Conservation (phyloP, 179 eudicot genomes). For the Beta corolliflora region DNA sequence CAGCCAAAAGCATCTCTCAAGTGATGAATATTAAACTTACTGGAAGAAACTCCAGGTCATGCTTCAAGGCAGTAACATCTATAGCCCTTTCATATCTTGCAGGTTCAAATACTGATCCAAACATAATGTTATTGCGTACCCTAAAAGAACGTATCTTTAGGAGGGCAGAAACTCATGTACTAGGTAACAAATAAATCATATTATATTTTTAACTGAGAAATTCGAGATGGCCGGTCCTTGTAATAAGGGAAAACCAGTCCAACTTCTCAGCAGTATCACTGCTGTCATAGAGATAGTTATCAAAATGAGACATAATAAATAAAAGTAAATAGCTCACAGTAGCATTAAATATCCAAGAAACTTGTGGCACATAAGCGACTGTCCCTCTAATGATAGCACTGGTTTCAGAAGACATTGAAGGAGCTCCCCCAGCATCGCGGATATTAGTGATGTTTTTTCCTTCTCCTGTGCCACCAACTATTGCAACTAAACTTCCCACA, state of each 20-base stretch:
- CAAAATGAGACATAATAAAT: not conserved
- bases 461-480: conserved; percentile 96
- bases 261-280: not conserved
- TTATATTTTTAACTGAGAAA: not conserved
- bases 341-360: conserved; percentile 98
- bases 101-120: conserved; percentile 69
- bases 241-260: not conserved
- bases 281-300: not conserved
- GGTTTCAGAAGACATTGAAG: conserved; percentile 60
- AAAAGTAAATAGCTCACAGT: conserved; percentile 60
- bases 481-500: conserved; percentile 81
- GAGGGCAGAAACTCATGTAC: not conserved
- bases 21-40: conserved; percentile 41
- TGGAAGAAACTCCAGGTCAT: conserved; percentile 81
- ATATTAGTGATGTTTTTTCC: conserved; percentile 91
- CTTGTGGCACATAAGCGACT: conserved; percentile 91
- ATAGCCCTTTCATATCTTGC: conserved; percentile 72
- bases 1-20: not conserved
- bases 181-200: not conserved
- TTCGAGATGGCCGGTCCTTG: not conserved
- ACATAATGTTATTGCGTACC: conserved; percentile 90
- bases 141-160: conserved; percentile 35
- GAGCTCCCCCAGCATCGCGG: conserved; percentile 97
- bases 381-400: conserved; percentile 74
- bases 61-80: conserved; percentile 76